A percentile compares a stretch with the other conserved stretches of the same genome.
phyloP scores from a whole-genome alignment of 1,139 yeast genomes.

The Geotrichum fermentans region DNA sequence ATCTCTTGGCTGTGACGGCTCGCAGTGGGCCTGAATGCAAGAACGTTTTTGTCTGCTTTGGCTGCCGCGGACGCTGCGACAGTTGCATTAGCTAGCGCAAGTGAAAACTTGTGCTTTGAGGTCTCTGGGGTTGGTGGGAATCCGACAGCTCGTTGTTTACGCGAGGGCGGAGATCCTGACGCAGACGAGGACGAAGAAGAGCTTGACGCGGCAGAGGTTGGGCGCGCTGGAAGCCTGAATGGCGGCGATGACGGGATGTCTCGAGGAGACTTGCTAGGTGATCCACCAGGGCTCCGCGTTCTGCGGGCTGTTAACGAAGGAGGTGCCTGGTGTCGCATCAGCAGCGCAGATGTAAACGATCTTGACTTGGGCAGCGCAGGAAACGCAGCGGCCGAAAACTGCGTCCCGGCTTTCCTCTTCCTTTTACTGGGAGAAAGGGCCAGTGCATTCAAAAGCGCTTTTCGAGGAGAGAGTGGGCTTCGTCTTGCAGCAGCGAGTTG shows the following conservation, averaged over 20 bases:
- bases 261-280: background rate
- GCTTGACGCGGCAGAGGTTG: background rate
- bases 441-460: background rate
- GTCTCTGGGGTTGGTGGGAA: no score
- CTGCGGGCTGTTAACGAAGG: background rate
- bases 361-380: slow-evolving; percentile 16
- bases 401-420: background rate
- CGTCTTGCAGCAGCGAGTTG: slow-evolving; percentile 1
- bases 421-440: slow-evolving; percentile 1
- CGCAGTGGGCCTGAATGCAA: no score
- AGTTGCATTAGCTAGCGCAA: background rate
- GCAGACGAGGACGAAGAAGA: slow-evolving; percentile 6
- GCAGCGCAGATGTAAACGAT: slow-evolving; percentile 16
- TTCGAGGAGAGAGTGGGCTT: slow-evolving; percentile 15
- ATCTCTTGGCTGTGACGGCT: background rate
- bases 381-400: slow-evolving; percentile 5
- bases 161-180: slow-evolving; percentile 7
- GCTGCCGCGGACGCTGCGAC: background rate
- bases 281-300: background rate
- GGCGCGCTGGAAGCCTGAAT: background rate
- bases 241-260: slow-evolving; percentile 1
- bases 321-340: slow-evolving; percentile 9
- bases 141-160: background rate
- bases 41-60: no score
- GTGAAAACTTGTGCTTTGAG: slow-evolving; percentile 2